Evolutionary conservation across 768 basidiomycete species (phyloP), one percentile per base, ranked within the genome.

Genomic region (Sporobolomyces phaffii): DNA sequence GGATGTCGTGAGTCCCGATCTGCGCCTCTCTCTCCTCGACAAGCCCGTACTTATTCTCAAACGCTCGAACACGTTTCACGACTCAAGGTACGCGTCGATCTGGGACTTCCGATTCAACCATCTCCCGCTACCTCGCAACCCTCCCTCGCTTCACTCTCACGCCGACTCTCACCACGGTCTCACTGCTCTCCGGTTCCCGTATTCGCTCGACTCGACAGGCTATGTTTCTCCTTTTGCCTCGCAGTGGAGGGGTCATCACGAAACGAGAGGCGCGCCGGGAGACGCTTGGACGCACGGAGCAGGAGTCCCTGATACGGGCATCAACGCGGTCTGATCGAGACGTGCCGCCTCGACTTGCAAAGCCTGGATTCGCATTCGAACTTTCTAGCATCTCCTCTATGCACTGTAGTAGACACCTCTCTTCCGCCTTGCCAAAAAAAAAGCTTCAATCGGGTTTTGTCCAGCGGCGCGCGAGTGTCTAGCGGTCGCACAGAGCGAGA

Each of bases 31-130:
- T 52, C 24, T n/a, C n/a, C n/a, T n/a, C n/a, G n/a, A n/a, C n/a
- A n/a, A n/a, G n/a, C n/a, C n/a, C n/a, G n/a, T n/a, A n/a, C n/a
- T n/a, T n/a, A n/a, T n/a, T n/a, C n/a, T n/a, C n/a, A n/a, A n/a
- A n/a, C n/a, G n/a, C n/a, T n/a, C n/a, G n/a, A n/a, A n/a, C n/a
- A n/a, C n/a, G n/a, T n/a, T n/a, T n/a, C n/a, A n/a, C n/a, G n/a
- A n/a, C n/a, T n/a, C n/a, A n/a, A 84, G 82, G 0, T 85, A 84
- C 73, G 84, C 83, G 0, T 77, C 83, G 26, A 76, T 84, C 47
- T 81, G 80, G 69, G 84, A 85, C 75, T 85, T 84, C 75, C 70
- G 78, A 13, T 84, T 84, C 79, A 85, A 85, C 74, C 83, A 85
- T 73, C 68, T 84, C 51, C 78, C 84, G 28, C 81, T 84, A 33